phyloP scores from a whole-genome alignment of 164 flowering plant species.

The Magnolia kwangsiensis region DNA sequence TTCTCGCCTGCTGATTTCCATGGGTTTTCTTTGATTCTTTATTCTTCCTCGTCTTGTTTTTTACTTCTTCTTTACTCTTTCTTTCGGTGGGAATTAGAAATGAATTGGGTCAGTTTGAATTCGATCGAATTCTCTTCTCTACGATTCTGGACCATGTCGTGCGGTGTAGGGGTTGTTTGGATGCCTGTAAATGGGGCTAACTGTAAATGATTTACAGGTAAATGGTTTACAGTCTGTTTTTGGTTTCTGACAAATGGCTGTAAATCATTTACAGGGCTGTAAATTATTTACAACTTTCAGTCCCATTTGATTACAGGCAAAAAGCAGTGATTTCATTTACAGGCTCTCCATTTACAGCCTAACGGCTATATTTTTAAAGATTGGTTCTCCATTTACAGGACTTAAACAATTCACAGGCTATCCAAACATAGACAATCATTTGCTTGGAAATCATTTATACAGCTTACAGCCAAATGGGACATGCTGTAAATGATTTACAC shows the following conservation, averaged over 20 bases:
- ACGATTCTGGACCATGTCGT: neutral
- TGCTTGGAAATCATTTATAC: neutral
- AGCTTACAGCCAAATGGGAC: no score
- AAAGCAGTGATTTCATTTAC: neutral
- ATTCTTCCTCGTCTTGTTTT: neutral
- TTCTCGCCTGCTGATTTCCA: neutral
- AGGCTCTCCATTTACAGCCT: no score
- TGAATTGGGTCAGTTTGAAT: slow-evolving; percentile 7
- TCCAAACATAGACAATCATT: no score
- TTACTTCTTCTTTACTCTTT: neutral
- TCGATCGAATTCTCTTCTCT: neutral
- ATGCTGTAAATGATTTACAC: no score
- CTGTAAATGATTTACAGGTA: neutral
- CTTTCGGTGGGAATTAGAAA: neutral
- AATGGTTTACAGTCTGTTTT: no score
- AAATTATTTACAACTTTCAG: no score
- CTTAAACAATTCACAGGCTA: no score
- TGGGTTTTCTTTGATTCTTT: neutral
- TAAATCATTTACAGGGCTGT: no score
- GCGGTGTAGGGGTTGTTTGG: neutral
- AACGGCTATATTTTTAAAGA: no score
- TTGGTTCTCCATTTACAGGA: no score
- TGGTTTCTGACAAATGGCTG: no score
- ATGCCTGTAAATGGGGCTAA: neutral
- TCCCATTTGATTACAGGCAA: no score